Evolutionary conservation across 2,329 filamentous ascomycete genomes (phyloP).

Genomic region (Gnomoniopsis smithogilvyi): DNA sequence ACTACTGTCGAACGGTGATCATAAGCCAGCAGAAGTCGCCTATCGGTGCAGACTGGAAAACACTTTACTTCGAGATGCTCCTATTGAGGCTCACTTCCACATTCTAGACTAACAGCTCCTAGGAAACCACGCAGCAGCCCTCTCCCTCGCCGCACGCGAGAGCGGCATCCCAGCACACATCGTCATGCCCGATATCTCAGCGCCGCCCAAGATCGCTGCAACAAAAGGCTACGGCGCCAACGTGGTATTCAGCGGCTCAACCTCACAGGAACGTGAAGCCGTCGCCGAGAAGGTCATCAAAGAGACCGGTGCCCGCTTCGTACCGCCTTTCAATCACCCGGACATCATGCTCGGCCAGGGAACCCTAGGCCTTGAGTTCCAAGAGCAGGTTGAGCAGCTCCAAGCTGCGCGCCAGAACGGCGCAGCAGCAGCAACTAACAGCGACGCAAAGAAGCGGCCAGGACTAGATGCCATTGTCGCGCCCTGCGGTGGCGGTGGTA

Average conservation of each 20-base stretch:
- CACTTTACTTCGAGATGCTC: neutral
- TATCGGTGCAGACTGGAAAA: neutral
- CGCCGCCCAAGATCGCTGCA: slow-evolving; percentile 81
- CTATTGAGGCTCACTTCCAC: slow-evolving; percentile 10
- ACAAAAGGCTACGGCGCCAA: slow-evolving; percentile 74
- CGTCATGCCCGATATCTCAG: slow-evolving; percentile 86
- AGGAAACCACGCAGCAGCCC: slow-evolving; percentile 95
- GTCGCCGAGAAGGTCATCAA: slow-evolving; percentile 66
- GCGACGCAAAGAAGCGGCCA: slow-evolving; percentile 19
- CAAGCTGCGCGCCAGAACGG: slow-evolving; percentile 29
- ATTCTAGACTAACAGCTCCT: neutral
- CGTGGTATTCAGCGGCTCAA: slow-evolving; percentile 80
- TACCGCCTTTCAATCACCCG: slow-evolving; percentile 90
- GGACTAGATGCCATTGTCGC: slow-evolving; percentile 71
- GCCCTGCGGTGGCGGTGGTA: slow-evolving; percentile 83
- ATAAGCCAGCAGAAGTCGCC: too few relatives aligned
- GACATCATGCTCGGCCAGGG: slow-evolving; percentile 92
- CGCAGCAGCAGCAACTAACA: slow-evolving; percentile 5
- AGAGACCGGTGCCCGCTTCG: slow-evolving; percentile 70
- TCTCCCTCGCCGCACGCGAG: slow-evolving; percentile 77
- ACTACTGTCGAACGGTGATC: too few relatives aligned
- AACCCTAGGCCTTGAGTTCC: slow-evolving; percentile 81
- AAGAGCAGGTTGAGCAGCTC: slow-evolving; percentile 64
- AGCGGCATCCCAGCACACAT: slow-evolving; percentile 77
- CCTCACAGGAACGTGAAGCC: slow-evolving; percentile 75